Conservation (phyloP, 371 early-diverging fungal species). For the Mucor racemosus region DNA sequence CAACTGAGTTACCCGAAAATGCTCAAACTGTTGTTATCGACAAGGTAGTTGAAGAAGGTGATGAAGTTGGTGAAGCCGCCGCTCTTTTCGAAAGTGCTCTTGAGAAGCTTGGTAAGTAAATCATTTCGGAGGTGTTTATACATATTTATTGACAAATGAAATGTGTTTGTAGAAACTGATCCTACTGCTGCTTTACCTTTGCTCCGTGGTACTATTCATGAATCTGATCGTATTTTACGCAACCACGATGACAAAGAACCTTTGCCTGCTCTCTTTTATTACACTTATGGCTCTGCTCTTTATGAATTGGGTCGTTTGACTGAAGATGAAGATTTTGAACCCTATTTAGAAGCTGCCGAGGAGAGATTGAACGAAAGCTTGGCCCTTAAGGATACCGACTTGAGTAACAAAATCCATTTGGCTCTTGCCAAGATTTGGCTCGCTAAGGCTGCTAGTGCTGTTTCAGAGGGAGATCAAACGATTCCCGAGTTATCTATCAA, state of each 20-base stretch:
- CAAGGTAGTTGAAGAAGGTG: conserved; percentile 57
- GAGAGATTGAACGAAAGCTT: conserved; percentile 41
- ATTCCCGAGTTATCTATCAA: conserved; percentile 34
- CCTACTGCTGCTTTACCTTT: conserved; percentile 41
- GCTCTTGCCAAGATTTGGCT: conserved; percentile 45
- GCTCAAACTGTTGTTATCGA: conserved; percentile 56
- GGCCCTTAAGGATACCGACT: conserved; percentile 12
- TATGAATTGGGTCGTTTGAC: conserved; percentile 56
- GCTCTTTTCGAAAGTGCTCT: conserved; percentile 51
- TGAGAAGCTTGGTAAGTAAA: conserved; percentile 42
- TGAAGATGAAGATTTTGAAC: conserved; percentile 50
- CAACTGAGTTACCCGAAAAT: conserved; percentile 35
- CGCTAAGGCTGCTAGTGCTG: conserved; percentile 41
- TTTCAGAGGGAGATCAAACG: conserved; percentile 20
- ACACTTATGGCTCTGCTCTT: conserved; percentile 61
- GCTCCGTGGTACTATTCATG: conserved; percentile 65
- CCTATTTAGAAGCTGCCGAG: conserved; percentile 51
- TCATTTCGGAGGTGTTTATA: not conserved
- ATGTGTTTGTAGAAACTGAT: conserved; percentile 24
- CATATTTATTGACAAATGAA: not conserved
- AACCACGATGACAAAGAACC: conserved; percentile 46
- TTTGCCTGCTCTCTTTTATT: conserved; percentile 56
- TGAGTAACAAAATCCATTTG: conserved; percentile 33
- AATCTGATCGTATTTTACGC: conserved; percentile 65
- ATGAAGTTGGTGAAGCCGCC: conserved; percentile 53